Evolutionary conservation across 1,139 yeast genomes (phyloP), one percentile per base, ranked within the genome.

Genomic region (Meyerozyma athensensis): DNA sequence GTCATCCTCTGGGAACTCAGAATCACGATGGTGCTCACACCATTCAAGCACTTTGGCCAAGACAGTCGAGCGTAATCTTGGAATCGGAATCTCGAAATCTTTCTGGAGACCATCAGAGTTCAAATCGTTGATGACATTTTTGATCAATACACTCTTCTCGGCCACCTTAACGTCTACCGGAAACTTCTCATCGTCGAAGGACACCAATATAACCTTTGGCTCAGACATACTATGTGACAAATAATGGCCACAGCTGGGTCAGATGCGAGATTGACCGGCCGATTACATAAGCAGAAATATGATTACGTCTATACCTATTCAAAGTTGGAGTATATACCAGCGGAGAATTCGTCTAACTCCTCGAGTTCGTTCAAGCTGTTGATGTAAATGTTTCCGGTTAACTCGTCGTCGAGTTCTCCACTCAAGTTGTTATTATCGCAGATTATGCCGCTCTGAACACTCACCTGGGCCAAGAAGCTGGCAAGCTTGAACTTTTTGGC

Each of bases 21-120:
- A 85, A 56, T 86, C 86, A 62, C 82, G 85, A 69, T 94, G 97
- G 60, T 92, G 95, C 58, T 87, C 96, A 59, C 97, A 92, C 95
- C 97, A 94, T 60, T 92, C 97, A 41, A 94, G 72, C 13, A 94
- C 95, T 59, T 90, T 90, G 58, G 86, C 79, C 63, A 94, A 75
- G 19, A 92, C 97, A 19, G 86, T 77, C 14, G 89, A 79, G 53
- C 94, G 71, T 34, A 89, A 96, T 54, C 86, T 89, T 35, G 96
- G 97, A 19, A 92, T 83, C 26, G 97, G 97, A 51, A 90, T 82
- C 52, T 87, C 96, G 46, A 86, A 79, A 39, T 79, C 85, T 45
- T 74, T 79, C 40, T 72, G 76, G 43, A 77, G 69, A 13, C 77
- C 78, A 47, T 71, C 77, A 30, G 82, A 83, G 45, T 74, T 71